Conservation (phyloP, 495 filamentous ascomycete species). For the Aspergillus panamensis region DNA sequence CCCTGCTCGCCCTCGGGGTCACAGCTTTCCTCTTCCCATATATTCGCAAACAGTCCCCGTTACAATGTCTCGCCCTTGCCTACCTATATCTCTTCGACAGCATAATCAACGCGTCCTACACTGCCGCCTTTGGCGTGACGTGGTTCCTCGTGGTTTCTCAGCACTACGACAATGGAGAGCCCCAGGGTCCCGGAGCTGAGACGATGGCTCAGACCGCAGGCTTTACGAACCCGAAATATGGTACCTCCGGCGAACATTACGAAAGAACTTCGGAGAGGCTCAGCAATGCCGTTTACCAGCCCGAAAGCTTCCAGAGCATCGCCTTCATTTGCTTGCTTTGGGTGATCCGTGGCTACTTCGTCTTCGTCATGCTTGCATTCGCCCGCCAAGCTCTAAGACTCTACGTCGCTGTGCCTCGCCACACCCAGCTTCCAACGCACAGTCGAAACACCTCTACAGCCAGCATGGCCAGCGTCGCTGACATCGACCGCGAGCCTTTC, state of each 20-base stretch:
- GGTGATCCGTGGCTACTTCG: conserved; percentile 70
- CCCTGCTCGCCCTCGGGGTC: conserved; percentile 60
- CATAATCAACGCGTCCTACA: conserved; percentile 72
- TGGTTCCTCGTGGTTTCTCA: conserved; percentile 76
- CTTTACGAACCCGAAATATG: conserved; percentile 64
- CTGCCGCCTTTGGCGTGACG: conserved; percentile 68
- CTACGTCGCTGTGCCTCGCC: conserved; percentile 45
- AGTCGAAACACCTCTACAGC: conserved; percentile 46
- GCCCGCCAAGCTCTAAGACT: conserved; percentile 66
- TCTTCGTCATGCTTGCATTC: conserved; percentile 74
- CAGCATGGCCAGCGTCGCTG: conserved; percentile 43
- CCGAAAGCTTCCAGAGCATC: conserved; percentile 72
- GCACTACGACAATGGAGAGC: conserved; percentile 44
- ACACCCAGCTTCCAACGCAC: conserved; percentile 44
- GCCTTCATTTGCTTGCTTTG: conserved; percentile 68
- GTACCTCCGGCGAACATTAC: conserved; percentile 38
- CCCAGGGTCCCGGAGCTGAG: conserved; percentile 38
- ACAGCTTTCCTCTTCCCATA: conserved; percentile 63
- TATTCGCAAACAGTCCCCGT: conserved; percentile 63
- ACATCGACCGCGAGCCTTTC: conserved; percentile 67
- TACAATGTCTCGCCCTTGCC: conserved; percentile 66
- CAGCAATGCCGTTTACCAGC: conserved; percentile 54
- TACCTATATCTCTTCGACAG: conserved; percentile 80
- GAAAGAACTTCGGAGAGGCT: conserved; percentile 36
- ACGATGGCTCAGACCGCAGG: conserved; percentile 65